phyloP scores from a whole-genome alignment of 208 protist genomes.

The Acanthamoeba castellanii region DNA sequence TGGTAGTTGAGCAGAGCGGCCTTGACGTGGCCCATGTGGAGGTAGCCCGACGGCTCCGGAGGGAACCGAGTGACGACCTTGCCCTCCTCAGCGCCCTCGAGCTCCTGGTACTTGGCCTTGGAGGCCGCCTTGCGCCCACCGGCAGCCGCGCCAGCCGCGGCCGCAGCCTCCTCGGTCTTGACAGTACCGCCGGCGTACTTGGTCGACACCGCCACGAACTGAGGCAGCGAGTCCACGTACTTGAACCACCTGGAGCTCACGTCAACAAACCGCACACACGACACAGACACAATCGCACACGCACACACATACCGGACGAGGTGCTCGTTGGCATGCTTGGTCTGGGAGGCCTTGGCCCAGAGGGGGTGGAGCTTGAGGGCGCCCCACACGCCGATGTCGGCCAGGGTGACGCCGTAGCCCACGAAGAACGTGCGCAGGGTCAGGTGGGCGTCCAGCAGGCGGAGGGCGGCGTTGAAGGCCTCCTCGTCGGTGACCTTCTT shows the following conservation, averaged over 20 bases:
- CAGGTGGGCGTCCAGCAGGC: conserved; percentile 57
- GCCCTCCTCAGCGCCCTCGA: conserved; percentile 61
- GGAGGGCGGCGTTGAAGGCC: neutral
- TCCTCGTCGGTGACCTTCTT: conserved; percentile 4
- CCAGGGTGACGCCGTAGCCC: conserved; percentile 55
- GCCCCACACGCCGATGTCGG: conserved; percentile 69
- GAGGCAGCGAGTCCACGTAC: conserved; percentile 24
- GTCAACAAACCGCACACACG: neutral
- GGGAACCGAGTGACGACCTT: conserved; percentile 89
- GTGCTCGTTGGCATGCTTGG: conserved; percentile 38
- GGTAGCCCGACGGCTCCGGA: conserved; percentile 92
- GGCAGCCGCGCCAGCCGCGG: neutral
- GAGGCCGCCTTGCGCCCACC: conserved; percentile 10
- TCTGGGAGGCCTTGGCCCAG: conserved; percentile 56
- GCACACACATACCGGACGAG: neutral
- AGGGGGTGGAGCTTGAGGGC: conserved; percentile 26
- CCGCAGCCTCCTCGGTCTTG: neutral
- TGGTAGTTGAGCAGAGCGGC: conserved; percentile 98
- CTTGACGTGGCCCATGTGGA: conserved; percentile 96
- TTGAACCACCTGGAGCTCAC: conserved; percentile 46
- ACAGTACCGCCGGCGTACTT: neutral
- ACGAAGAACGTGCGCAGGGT: conserved; percentile 70
- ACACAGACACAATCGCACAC: neutral
- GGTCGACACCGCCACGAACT: conserved; percentile 8
- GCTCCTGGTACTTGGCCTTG: conserved; percentile 69